Evolutionary conservation across 495 filamentous ascomycete genomes (phyloP).

Genomic region (Podospora tetraspora): DNA sequence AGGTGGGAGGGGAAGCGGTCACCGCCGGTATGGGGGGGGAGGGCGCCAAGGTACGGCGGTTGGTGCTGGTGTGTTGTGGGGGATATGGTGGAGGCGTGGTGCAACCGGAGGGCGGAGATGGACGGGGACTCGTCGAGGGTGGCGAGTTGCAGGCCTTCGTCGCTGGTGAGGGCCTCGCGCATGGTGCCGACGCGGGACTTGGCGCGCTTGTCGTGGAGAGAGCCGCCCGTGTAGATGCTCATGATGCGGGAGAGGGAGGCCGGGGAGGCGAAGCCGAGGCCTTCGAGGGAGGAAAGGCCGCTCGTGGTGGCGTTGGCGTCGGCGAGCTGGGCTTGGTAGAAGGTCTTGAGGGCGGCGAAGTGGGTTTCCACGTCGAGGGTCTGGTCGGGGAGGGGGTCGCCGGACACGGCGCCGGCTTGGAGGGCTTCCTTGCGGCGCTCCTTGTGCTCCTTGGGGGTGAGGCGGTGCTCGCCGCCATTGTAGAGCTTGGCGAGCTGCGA

Average conservation of each 20-base stretch:
- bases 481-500: constrained; percentile 63
- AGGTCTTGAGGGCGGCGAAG: constrained; percentile 57
- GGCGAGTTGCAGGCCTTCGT: constrained; percentile 62
- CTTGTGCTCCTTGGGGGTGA: constrained; percentile 39
- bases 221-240: constrained; percentile 74
- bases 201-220: constrained; percentile 55
- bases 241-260: constrained; percentile 80
- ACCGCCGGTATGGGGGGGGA: constrained; percentile 37
- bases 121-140: constrained; percentile 47
- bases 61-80: constrained; percentile 33
- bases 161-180: constrained; percentile 64
- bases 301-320: constrained; percentile 46
- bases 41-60: constrained; percentile 36
- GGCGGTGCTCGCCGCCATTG: constrained; percentile 44
- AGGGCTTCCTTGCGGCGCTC: constrained; percentile 40
- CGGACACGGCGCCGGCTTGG: constrained; percentile 19
- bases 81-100: constrained; percentile 39
- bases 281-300: constrained; percentile 50
- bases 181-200: constrained; percentile 64
- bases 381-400: constrained; percentile 13
- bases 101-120: constrained; percentile 44
- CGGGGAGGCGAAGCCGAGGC: constrained; percentile 69
- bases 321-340: constrained; percentile 67
- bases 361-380: constrained; percentile 41
- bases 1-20: constrained; percentile 58